Evolutionary conservation across 345 rosid genomes (phyloP).

Genomic region (Eucalyptus rudis): DNA sequence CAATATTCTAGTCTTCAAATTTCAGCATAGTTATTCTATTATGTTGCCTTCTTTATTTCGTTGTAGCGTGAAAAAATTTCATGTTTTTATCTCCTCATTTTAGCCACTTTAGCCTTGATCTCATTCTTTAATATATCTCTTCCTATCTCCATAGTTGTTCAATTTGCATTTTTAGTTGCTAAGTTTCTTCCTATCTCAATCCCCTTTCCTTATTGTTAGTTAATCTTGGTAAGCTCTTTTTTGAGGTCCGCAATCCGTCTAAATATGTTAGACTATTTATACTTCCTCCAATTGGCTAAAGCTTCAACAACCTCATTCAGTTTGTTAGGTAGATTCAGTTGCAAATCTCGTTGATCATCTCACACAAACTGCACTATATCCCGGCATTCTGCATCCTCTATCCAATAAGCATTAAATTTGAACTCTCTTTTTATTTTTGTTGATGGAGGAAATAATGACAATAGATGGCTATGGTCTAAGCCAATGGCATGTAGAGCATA

Average conservation of each 20-base stretch:
- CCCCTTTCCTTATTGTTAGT: too few relatives aligned
- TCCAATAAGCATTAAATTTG: not conserved
- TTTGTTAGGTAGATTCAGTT: too few relatives aligned
- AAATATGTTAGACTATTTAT: too few relatives aligned
- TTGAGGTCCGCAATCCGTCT: not conserved
- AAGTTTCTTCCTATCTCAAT: too few relatives aligned
- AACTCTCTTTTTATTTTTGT: too few relatives aligned
- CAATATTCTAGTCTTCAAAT: not conserved
- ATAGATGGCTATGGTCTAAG: not conserved
- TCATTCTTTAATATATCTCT: not conserved
- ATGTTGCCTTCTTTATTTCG: rapidly evolving
- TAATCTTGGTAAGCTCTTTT: not conserved
- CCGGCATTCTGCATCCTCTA: not conserved
- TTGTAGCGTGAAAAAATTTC: too few relatives aligned
- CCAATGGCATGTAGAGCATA: not conserved
- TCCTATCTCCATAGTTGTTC: not conserved
- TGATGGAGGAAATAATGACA: not conserved
- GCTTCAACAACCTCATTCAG: not conserved
- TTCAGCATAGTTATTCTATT: too few relatives aligned
- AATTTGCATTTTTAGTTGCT: not conserved
- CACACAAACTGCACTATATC: not conserved
- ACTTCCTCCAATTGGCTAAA: not conserved
- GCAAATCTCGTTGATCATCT: not conserved
- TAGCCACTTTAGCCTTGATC: too few relatives aligned
- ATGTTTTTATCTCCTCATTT: too few relatives aligned